Base-by-base conservation (phyloP, 1,139 yeast species). In the Pichia sp. region DNA sequence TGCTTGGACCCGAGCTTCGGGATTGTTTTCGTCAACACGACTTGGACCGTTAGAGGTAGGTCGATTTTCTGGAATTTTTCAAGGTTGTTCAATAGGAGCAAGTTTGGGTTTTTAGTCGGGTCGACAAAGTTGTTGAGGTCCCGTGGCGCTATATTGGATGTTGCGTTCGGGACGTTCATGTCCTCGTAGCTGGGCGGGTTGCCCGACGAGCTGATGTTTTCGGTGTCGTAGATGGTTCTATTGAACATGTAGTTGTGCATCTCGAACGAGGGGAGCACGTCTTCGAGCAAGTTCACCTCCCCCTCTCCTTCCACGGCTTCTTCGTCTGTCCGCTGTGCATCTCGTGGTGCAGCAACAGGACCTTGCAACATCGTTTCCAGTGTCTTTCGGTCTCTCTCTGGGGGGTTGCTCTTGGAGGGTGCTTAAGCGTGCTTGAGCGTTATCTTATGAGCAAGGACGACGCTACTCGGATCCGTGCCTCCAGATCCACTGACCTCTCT, bases 211-310 rank as follows among this genome's bases (percentile, higher is more conserved):
- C 51, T 40, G 20, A 52, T 40, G 42, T 55, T 54, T 36, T 62
- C 63, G 6, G 61, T 58, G 45, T 66, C 65, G 46, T 50, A 59
- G 4, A 69, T 57, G 2, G 67, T 62, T 54, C 85, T 64, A 56
- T 77, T 78, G 57, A 82, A 72, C 55, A 83, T 74, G 31, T 80
- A 75, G 60, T 79, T 83, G 61, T 79, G 81, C 84, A 83, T 80
- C 61, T 81, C 85, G 64, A 83, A 83, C 1, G 86, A 80, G 0
- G 87, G 87, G 48, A 83, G 67, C 3, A 83, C 76, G 62, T 83
- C 86, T 47, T 65, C 68, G 12, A 60, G 36, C 12, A 55, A 29
- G 8, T 49, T 43, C 10, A 45, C 36, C 12, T 52, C 56, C 29
- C 48, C 57, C 9, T 17, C 27, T 8, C 17, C 45, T 3, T 4